Conservation (phyloP, 805 yeast species). For the Geotrichum ghanense region DNA sequence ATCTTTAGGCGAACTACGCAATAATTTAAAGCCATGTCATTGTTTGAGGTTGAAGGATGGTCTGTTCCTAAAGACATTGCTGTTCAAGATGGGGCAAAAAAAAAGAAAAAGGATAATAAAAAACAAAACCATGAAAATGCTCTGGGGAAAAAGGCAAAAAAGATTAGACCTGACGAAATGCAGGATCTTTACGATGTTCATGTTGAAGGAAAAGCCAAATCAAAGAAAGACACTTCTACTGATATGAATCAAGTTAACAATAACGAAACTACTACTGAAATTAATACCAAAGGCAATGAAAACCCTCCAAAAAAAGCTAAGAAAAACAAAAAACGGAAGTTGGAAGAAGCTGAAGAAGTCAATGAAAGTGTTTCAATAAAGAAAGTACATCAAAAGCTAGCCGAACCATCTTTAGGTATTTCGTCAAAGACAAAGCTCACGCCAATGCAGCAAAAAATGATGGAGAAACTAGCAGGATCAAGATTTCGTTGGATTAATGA, state of each 20-base stretch:
- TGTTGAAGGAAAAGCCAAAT: background rate
- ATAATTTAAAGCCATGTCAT: too few relatives aligned
- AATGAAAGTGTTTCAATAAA: background rate
- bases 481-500: constrained; percentile 98
- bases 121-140: background rate
- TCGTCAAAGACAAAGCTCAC: constrained; percentile 14
- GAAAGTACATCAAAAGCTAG: background rate
- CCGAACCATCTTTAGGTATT: background rate
- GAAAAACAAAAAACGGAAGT: constrained; percentile 5
- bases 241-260: too few relatives aligned
- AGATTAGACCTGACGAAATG: background rate
- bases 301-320: constrained; percentile 10
- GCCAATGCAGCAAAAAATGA: constrained; percentile 73
- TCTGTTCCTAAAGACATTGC: constrained; percentile 1
- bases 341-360: background rate
- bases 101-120: background rate
- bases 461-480: constrained; percentile 88
- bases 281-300: constrained; percentile 16
- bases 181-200: background rate
- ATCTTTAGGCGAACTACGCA: too few relatives aligned
- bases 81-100: background rate
- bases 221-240: background rate
- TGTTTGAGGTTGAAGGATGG: constrained; percentile 3
- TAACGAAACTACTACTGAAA: background rate
- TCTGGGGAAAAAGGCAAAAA: background rate